Conservation (phyloP, 1,139 yeast genomes). For the Meyerozyma athensensis region DNA sequence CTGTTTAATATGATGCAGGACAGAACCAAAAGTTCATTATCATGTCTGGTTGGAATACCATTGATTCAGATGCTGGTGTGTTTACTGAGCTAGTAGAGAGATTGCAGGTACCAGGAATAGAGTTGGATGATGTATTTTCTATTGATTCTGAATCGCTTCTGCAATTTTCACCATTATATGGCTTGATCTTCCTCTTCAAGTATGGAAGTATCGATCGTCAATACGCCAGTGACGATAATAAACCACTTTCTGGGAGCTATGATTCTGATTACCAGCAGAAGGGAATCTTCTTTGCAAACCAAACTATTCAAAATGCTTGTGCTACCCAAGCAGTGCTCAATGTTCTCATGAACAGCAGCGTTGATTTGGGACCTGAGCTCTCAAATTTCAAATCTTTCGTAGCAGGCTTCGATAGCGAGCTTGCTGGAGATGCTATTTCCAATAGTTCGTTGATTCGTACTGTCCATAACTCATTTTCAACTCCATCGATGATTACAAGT, state of each 20-base stretch:
- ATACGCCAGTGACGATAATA: constrained; percentile 21
- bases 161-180: constrained; percentile 45
- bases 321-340: constrained; percentile 77
- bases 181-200: constrained; percentile 62
- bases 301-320: constrained; percentile 67
- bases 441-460: constrained; percentile 56
- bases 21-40: no score
- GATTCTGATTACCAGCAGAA: constrained; percentile 34
- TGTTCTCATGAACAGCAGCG: constrained; percentile 41
- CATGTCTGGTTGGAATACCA: constrained; percentile 53
- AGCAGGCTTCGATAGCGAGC: constrained; percentile 49
- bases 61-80: constrained; percentile 73
- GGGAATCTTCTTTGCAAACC: constrained; percentile 57
- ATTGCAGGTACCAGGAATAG: constrained; percentile 52
- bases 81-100: constrained; percentile 62
- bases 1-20: constrained; percentile 8
- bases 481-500: constrained; percentile 50
- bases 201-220: constrained; percentile 42
- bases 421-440: constrained; percentile 61
- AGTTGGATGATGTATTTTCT: constrained; percentile 56
- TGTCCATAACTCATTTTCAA: constrained; percentile 61
- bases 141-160: constrained; percentile 46
- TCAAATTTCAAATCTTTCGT: constrained; percentile 48
- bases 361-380: constrained; percentile 50
- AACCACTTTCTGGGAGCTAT: constrained; percentile 43